Evolutionary conservation across 1,284 basidiomycete species (phyloP), one percentile per base, ranked within the genome.

Genomic region (Ceraceosorus guamensis): DNA sequence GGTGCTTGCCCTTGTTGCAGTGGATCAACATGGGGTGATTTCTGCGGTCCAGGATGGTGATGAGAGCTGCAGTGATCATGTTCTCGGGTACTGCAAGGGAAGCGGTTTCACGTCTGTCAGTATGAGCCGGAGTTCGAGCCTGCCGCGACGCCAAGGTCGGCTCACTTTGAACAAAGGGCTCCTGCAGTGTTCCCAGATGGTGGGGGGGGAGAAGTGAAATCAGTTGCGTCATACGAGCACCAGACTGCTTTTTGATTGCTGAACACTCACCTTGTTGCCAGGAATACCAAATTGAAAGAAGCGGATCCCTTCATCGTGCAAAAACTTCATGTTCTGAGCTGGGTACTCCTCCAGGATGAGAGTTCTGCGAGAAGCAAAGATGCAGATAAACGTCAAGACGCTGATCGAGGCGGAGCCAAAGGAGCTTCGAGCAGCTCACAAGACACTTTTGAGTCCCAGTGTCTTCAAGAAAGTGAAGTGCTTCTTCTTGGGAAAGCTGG

Each of bases 1-100:
- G 78, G 59, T 83, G 82, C 76, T 82, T 83, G 54, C 82, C 82
- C 70, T 82, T 82, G 74, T 83, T 83, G 74, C 82, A 83, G 63
- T 83, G 82, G 16, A 83, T 81, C 35, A 82, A 68, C 32, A 83
- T 76, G 1, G 82, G 82, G 57, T 82, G 81, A 63, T 83, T 83
- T 4, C 81, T 73, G 39, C 66, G 65, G 64, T 83, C 81, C n/a
- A 82, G 68, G 18, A 82, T 79, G 3, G 79, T 78, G n/a, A 77
- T 74, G 30, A 83, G 76, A 0, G 81, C 82, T 1, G 78, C 77
- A 31, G 79, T 78, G 59, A 83, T 81, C 54, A 81, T 81, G 60
- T 81, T 79, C 48, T 81, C 79, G 3, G 81, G 80, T 45, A 82
- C 75, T 63, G 70, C 48, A 6, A 55, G 43, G 48, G 50, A 54